A percentile compares a stretch with the other conserved stretches of the same genome.
These are phyloP conservation scores for Ceraceosorus bombacis DNA, from an alignment of 1,284 basidiomycete genomes.

Conservation along the genomic window DNA sequence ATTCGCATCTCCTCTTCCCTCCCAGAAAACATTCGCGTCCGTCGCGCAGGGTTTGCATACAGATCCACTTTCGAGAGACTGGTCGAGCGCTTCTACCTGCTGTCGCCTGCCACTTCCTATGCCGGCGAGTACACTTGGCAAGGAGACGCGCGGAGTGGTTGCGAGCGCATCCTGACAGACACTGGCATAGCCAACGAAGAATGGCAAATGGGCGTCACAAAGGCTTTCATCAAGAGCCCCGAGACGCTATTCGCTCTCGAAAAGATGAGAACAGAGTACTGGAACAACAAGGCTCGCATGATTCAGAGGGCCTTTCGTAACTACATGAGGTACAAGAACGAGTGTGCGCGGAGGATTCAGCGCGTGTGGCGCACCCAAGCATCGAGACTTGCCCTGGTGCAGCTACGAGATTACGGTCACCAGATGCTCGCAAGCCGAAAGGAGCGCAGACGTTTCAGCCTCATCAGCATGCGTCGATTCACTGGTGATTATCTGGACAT, in stretches of 20 bases:
- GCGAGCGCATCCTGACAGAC: conserved; percentile 84
- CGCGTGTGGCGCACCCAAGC: conserved; percentile 99
- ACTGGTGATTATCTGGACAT: conserved; percentile 94
- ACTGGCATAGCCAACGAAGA: conserved; percentile 92
- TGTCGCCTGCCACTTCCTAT: conserved; percentile 91
- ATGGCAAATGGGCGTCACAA: conserved; percentile 99
- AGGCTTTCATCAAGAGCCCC: conserved; percentile 99
- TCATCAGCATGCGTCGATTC: conserved; percentile 88
- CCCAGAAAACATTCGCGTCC: conserved; percentile 87
- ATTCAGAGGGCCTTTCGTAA: conserved; percentile 96
- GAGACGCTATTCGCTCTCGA: conserved; percentile 97
- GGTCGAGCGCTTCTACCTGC: conserved; percentile 80
- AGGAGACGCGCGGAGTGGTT: conserved; percentile 82
- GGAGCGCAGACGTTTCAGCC: conserved; percentile 84
- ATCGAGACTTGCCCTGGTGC: conserved; percentile 77
- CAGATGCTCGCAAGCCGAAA: conserved; percentile 83
- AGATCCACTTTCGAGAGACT: conserved; percentile 97
- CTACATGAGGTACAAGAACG: conserved; percentile 88
- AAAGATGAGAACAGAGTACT: conserved; percentile 97
- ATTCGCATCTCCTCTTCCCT: conserved; percentile 50
- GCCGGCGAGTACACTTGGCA: conserved; percentile 98
- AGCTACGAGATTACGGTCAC: conserved; percentile 87
- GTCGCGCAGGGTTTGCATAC: conserved; percentile 95
- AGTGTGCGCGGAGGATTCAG: conserved; percentile 90
- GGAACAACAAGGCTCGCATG: conserved; percentile 98